A percentile compares a stretch with the other conserved stretches of the same genome.
Evolutionary conservation across 2,329 filamentous ascomycete genomes (phyloP).

Genomic region (Mycosphaerelloides madeirae): DNA sequence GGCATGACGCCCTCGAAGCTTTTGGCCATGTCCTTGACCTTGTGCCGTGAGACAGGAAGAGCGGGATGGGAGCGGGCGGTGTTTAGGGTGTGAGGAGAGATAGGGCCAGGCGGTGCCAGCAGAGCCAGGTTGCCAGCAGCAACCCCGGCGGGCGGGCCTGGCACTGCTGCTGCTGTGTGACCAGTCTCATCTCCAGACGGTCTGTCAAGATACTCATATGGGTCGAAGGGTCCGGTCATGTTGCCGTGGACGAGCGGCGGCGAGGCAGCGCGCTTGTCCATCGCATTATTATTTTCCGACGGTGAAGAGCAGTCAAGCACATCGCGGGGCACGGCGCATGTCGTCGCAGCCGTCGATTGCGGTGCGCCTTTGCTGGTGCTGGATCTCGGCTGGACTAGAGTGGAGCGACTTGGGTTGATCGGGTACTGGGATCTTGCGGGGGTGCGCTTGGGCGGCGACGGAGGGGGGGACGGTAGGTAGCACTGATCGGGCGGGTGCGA

Average conservation of each 20-base stretch:
- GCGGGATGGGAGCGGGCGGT: slow-evolving; percentile 27
- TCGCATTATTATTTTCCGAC: not conserved
- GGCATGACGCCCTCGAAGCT: slow-evolving; percentile 60
- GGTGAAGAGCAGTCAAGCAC: not conserved
- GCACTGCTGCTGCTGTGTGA: not conserved
- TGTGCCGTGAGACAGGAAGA: slow-evolving; percentile 25
- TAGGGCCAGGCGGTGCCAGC: not conserved
- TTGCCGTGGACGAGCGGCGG: not conserved
- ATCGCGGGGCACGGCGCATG: not conserved
- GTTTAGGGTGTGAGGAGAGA: slow-evolving; percentile 19
- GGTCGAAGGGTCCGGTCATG: not conserved
- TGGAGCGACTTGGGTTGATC: not conserved
- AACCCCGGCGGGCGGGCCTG: not conserved
- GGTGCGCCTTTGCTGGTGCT: not conserved
- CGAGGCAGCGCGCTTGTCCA: not conserved
- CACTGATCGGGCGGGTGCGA: not conserved
- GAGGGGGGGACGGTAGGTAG: not conserved
- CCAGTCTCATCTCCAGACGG: not conserved
- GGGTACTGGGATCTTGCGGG: not conserved
- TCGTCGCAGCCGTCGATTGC: not conserved
- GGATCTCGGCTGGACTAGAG: not conserved
- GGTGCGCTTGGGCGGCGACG: no score
- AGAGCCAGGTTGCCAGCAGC: not conserved
- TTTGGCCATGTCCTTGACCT: slow-evolving; percentile 74
- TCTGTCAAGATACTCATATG: not conserved